Evolutionary conservation across 2,329 filamentous ascomycete species (phyloP), one percentile per base, ranked within the genome.

Genomic region (Basipetospora sp.): DNA sequence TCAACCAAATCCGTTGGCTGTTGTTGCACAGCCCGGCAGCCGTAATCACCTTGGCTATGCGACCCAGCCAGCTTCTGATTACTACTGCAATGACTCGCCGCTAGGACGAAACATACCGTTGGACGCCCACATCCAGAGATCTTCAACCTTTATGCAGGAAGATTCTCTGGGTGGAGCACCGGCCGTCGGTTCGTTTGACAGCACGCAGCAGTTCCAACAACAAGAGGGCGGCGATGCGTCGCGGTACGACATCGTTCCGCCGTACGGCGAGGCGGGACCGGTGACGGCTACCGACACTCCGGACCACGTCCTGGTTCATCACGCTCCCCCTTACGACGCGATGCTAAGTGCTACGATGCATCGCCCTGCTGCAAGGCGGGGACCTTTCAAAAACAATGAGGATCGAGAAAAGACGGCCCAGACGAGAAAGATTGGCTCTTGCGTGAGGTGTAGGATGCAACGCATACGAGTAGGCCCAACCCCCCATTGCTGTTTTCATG

Each of bases 361-460:
- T 29, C 55, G 57, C 3, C 53, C 57, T 6, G 51, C 59, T 5
- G 53, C 59, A 6, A 59, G 57, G 39, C 59, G 70, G 9, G 69
- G 69, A 0, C 71, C 69, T 3, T 76, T 75, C 52, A 68, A 63
- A 41, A 65, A 69, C 36, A 56, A 60, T n/a, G 54, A 54, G 8
- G 57, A 65, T 20, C 63, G 70, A 17, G 59, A 69, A 42, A 58
- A 65, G 44, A 76, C 71, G 1, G 72, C 72, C 1, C 58, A 65
- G 40, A 75, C 71, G 2, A 61, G 72, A 41, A 67, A 65, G 38
- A 67, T 71, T 14, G 71, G 70, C 8, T 72, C 68, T 15, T 77
- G 72, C 46, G 67, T 76, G 41, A 60, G 71, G 31, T 77, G 72
- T 44, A 62, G 69, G 35, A 74, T 75, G 68, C 72, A 76, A 45